Conservation (phyloP, 768 basidiomycete genomes). For the Panaeolus cyanescens region DNA sequence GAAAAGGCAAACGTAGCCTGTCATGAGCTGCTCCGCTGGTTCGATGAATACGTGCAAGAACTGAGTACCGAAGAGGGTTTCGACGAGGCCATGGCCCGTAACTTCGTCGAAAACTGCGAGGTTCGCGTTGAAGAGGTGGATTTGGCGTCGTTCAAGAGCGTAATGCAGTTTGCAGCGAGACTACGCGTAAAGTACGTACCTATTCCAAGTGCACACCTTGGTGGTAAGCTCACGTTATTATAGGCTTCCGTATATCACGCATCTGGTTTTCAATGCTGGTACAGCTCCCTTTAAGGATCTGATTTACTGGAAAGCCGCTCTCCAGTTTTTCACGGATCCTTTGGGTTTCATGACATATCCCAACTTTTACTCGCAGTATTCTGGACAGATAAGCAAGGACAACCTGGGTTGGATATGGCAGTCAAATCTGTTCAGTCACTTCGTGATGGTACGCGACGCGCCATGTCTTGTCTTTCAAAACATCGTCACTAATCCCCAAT, state of each 20-base stretch:
- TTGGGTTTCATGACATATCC: constrained; percentile 55
- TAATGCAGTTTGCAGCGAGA: constrained; percentile 62
- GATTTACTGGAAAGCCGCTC: constrained; percentile 45
- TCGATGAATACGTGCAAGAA: constrained; percentile 55
- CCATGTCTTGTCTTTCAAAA: not conserved
- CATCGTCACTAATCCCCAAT: not conserved
- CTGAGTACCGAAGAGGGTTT: constrained; percentile 21
- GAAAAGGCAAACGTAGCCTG: constrained; percentile 66
- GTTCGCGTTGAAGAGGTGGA: constrained; percentile 69
- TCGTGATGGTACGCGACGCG: constrained; percentile 58
- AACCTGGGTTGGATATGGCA: constrained; percentile 85
- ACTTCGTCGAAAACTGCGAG: constrained; percentile 58
- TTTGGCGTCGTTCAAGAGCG: constrained; percentile 57
- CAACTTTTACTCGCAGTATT: constrained; percentile 54
- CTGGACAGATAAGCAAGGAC: constrained; percentile 63
- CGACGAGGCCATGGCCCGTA: constrained; percentile 55
- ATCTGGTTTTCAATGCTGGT: constrained; percentile 82
- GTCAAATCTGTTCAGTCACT: constrained; percentile 83
- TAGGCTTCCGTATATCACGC: constrained; percentile 82
- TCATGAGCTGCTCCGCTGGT: constrained; percentile 46
- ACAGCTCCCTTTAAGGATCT: constrained; percentile 58
- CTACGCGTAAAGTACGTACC: constrained; percentile 52
- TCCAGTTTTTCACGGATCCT: constrained; percentile 48
- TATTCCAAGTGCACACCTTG: too few species aligned
- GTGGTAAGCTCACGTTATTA: too few species aligned